Conservation (phyloP, 805 yeast genomes). For the Hanseniaspora guilliermondii region DNA sequence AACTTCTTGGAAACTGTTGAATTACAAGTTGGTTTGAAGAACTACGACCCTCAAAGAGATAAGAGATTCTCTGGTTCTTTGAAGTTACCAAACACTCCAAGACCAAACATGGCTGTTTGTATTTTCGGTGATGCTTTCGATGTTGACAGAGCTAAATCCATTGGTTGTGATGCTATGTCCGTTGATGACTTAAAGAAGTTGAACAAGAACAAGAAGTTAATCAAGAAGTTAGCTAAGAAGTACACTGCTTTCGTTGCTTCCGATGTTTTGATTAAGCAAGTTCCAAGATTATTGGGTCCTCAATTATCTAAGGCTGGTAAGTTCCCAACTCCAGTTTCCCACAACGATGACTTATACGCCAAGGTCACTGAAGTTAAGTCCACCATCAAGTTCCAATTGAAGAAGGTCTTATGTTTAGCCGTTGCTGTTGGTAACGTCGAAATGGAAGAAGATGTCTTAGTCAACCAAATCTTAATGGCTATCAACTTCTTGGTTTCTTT, state of each 20-base stretch:
- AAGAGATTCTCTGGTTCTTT: conserved; percentile 99
- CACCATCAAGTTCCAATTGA: conserved; percentile 99
- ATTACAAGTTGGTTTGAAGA: conserved; percentile 98
- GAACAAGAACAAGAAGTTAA: conserved; percentile 99
- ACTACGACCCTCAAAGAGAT: conserved; percentile 99
- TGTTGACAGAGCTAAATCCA: conserved; percentile 99
- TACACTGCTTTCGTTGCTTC: conserved; percentile 99
- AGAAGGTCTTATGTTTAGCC: conserved; percentile 98
- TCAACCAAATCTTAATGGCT: conserved; percentile 96
- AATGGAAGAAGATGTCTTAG: conserved; percentile 93
- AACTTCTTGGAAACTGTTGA: conserved; percentile 99
- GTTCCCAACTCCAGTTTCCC: conserved; percentile 99
- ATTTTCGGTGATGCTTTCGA: conserved; percentile 99
- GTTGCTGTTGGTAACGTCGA: conserved; percentile 99
- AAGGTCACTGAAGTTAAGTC: conserved; percentile 97
- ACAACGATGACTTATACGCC: conserved; percentile 91
- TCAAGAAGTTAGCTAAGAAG: conserved; percentile 99
- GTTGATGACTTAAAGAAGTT: conserved; percentile 99
- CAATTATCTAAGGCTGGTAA: conserved; percentile 99
- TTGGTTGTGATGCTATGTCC: conserved; percentile 99
- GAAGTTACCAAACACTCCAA: conserved; percentile 96
- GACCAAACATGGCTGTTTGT: conserved; percentile 99
- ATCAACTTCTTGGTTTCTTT: conserved; percentile 97
- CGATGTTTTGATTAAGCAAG: conserved; percentile 97
- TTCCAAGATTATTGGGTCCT: conserved; percentile 99